These are phyloP conservation scores for Puccinia triticina DNA, from an alignment of 1,284 basidiomycete genomes.

Conservation along the genomic window DNA sequence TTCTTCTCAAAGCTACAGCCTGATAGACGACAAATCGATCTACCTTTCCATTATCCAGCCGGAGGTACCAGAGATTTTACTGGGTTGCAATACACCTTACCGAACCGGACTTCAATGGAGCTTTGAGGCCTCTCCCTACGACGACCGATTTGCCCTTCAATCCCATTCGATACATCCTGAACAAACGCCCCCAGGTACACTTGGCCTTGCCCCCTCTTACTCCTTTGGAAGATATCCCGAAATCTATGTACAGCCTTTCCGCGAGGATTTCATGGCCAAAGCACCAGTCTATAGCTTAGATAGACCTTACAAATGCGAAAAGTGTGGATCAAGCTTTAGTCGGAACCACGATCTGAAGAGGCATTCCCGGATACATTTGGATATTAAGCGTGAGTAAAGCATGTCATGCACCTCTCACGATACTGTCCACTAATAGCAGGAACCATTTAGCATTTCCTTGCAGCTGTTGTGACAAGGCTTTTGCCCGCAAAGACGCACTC, in stretches of 20 bases:
- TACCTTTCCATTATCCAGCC: not conserved
- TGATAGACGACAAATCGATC: not conserved
- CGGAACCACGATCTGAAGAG: slow-evolving; percentile 59
- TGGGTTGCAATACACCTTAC: not conserved
- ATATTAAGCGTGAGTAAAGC: slow-evolving; percentile 55
- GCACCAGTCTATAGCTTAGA: slow-evolving; percentile 4
- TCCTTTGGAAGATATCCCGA: not conserved
- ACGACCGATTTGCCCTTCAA: not conserved
- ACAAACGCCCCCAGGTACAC: not conserved
- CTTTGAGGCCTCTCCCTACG: not conserved
- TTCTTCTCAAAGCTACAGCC: slow-evolving; percentile 28
- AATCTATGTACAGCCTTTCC: not conserved
- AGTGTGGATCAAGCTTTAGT: slow-evolving; percentile 57
- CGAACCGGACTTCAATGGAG: not conserved
- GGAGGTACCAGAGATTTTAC: not conserved
- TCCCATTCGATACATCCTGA: not conserved
- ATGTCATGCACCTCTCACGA: not conserved
- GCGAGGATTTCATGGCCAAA: not conserved
- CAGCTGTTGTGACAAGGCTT: slow-evolving; percentile 27
- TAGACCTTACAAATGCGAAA: slow-evolving; percentile 56
- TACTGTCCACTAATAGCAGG: not conserved
- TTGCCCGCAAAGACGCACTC: slow-evolving; percentile 39
- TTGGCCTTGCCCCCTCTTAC: not conserved
- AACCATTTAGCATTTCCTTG: slow-evolving; percentile 21
- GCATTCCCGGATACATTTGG: slow-evolving; percentile 58